Conservation (phyloP, 2,329 filamentous ascomycete species). For the Colletotrichum trifolii region DNA sequence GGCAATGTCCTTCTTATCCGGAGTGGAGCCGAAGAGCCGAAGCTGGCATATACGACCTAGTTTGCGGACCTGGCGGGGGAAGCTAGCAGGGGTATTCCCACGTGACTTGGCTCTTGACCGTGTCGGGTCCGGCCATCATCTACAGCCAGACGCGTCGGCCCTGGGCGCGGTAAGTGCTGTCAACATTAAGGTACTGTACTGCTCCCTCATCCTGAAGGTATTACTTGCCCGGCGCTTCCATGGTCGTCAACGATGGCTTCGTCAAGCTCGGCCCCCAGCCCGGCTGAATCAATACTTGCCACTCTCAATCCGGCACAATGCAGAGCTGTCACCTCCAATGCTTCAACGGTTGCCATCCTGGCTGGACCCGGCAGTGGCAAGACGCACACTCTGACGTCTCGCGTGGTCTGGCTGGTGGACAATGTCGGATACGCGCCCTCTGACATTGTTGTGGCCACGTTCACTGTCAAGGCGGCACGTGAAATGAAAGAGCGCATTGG, state of each 20-base stretch:
- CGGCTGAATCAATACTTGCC: constrained; percentile 51
- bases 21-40: too few species aligned
- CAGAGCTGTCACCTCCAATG: constrained; percentile 64
- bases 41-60: too few species aligned
- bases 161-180: too few species aligned
- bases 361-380: constrained; percentile 82
- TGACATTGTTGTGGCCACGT: constrained; percentile 94
- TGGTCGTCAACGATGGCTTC: constrained; percentile 30
- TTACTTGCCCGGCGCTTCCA: not conserved
- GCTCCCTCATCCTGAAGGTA: not conserved
- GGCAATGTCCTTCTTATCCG: too few species aligned
- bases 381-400: constrained; percentile 93
- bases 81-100: too few species aligned
- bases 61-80: too few species aligned
- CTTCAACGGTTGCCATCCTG: constrained; percentile 71
- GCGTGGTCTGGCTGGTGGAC: constrained; percentile 88
- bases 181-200: too few species aligned
- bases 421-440: constrained; percentile 78
- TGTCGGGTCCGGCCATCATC: too few species aligned
- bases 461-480: constrained; percentile 92
- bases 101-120: too few species aligned
- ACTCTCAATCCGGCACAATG: constrained; percentile 67
- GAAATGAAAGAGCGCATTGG: constrained; percentile 94
- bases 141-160: constrained; percentile 17
- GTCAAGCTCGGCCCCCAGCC: constrained; percentile 32